These are phyloP conservation scores for Populus euphratica DNA, from an alignment of 345 rosid genomes.

Conservation along the genomic window DNA sequence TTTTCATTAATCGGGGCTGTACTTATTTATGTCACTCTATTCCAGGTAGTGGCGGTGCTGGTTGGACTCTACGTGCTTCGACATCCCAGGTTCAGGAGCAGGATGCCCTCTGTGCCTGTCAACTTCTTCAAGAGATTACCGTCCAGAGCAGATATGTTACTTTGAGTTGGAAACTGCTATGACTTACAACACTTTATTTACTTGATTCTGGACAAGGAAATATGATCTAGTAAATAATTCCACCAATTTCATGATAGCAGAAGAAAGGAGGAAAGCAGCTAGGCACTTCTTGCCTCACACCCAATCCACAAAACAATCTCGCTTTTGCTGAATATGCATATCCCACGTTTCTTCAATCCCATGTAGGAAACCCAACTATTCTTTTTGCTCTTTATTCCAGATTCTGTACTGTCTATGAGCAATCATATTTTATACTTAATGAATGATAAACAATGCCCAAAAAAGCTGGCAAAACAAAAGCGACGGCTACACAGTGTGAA, in stretches of 20 bases:
- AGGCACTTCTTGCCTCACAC: neutral
- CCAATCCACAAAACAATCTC: constrained; percentile 11
- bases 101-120: constrained; percentile 33
- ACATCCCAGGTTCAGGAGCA: constrained; percentile 32
- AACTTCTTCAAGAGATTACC: constrained; percentile 40
- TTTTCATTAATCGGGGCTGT: constrained; percentile 27
- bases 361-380: constrained; percentile 14
- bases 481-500: neutral
- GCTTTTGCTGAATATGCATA: constrained; percentile 17
- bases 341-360: constrained; percentile 14
- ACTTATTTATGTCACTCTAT: constrained; percentile 31
- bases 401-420: constrained; percentile 15
- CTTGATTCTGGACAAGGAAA: neutral
- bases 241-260: constrained; percentile 2
- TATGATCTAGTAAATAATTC: constrained; percentile 10
- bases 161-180: constrained; percentile 9
- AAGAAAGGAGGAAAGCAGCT: neutral
- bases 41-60: constrained; percentile 30
- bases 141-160: constrained; percentile 24
- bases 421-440: neutral
- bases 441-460: too few species aligned
- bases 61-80: constrained; percentile 29
- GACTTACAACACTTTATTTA: neutral
- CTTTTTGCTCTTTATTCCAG: constrained; percentile 21
- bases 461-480: neutral